Evolutionary conservation across 2,329 filamentous ascomycete species (phyloP), one percentile per base, ranked within the genome.

Genomic region (Ophiostoma quercus): DNA sequence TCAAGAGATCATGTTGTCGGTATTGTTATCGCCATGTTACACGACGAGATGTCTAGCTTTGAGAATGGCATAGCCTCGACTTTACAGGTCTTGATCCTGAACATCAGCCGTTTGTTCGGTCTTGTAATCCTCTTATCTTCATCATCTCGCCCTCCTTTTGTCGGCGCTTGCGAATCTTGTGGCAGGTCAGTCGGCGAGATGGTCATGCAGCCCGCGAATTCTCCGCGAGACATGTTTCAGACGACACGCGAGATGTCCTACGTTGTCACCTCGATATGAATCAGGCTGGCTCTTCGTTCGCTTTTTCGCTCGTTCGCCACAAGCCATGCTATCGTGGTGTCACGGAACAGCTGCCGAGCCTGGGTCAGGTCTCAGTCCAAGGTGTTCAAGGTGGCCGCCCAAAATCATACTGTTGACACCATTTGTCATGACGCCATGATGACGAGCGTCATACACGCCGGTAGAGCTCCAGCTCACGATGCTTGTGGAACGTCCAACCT

Each of bases 141-240:
- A 7, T 51, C n/a, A n/a, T 25, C 11, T 25, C 2, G 3, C 25
- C 51, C 25, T 25, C 51, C 25, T 25, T 3, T 25, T 25, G n/a
- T 25, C 9, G 47, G 47, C 8, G 6, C 47, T 54, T 3, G 19
- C 19, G 9, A 29, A 8, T 25, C 22, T 25, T 57, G n/a, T 22
- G 22, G n/a, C n/a, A 25, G 5, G 51, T 57, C 51, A 25, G 51
- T 57, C 22, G 22, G n/a, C 22, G 51, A 57, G 51, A 29, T 57
- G n/a, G n/a, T n/a, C 43, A n/a, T 7, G 19, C 7, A 47, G 16
- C 19, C 16, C 16, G 11, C 43, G 7, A 25, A 25, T 57, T 57
- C 51, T 57, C 51, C 51, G 51, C 51, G 8, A 57, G 51, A 57
- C 51, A 57, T 57, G 22, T 57, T 57, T 25, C 22, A 25, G 51